phyloP scores from a whole-genome alignment of 108 stramenopile species.

The Aureococcus anophagefferens region DNA sequence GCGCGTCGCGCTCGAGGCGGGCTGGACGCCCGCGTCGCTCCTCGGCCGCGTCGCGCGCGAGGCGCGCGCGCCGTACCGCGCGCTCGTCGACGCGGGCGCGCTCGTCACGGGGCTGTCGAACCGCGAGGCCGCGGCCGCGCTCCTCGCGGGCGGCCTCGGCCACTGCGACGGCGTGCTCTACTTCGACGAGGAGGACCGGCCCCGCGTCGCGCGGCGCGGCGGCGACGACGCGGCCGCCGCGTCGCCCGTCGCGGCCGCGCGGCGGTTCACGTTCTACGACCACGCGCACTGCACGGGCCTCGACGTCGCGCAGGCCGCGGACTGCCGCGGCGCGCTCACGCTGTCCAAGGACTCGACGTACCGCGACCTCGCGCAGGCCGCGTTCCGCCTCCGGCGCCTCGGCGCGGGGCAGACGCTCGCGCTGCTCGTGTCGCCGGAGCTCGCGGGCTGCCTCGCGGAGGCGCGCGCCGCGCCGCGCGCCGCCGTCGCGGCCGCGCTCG shows the following conservation, averaged over 20 bases:
- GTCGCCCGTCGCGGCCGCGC: constrained; percentile 23
- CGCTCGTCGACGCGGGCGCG: constrained; percentile 49
- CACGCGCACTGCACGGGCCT: constrained; percentile 50
- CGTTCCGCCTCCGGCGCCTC: constrained; percentile 22
- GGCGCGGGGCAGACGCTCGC: constrained; percentile 17
- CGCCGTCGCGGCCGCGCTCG: not conserved
- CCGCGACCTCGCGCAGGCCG: constrained; percentile 24
- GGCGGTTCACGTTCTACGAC: constrained; percentile 49
- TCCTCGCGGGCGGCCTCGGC: constrained; percentile 26
- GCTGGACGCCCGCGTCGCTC: constrained; percentile 34
- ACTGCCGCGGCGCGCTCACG: constrained; percentile 16
- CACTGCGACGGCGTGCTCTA: constrained; percentile 44
- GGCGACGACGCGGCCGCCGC: not conserved
- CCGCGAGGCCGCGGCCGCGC: constrained; percentile 20
- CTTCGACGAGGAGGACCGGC: constrained; percentile 36
- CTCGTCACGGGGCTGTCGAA: constrained; percentile 37
- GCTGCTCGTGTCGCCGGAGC: constrained; percentile 16
- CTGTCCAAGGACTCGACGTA: constrained; percentile 26
- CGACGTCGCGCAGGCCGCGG: constrained; percentile 22
- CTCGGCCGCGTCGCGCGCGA: constrained; percentile 28
- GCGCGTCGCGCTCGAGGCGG: not conserved
- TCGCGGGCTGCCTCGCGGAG: constrained; percentile 17
- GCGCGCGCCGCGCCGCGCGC: not conserved
- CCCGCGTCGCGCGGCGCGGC: constrained; percentile 18
- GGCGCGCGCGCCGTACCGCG: constrained; percentile 25